A percentile compares a stretch with the other conserved stretches of the same genome.
Evolutionary conservation across 2,329 filamentous ascomycete species (phyloP).

Genomic region (Aspergillus hortae): DNA sequence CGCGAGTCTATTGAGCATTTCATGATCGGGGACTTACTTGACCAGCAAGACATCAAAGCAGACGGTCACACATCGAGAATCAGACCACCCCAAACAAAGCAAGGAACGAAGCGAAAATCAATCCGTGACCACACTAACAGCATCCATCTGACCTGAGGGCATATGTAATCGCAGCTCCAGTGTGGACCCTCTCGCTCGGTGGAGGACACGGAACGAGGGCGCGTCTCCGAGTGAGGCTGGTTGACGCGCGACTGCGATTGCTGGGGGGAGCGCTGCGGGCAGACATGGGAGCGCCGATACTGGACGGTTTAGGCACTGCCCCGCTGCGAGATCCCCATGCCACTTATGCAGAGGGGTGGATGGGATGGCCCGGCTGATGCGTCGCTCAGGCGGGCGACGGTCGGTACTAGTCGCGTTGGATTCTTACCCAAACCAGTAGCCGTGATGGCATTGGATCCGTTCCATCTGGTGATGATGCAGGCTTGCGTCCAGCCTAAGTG

Average conservation of each 20-base stretch:
- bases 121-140: not conserved
- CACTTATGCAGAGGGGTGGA: conserved; percentile 14
- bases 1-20: no score
- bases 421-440: conserved; percentile 15
- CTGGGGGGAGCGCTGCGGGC: conserved; percentile 12
- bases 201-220: conserved; percentile 19
- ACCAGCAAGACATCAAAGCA: no score
- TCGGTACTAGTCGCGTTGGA: no score
- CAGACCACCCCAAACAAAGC: not conserved
- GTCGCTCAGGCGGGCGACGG: not conserved
- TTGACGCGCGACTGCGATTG: conserved; percentile 14
- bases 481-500: conserved; percentile 5
- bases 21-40: no score
- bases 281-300: conserved; percentile 11
- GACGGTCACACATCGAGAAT: no score
- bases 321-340: conserved; percentile 9
- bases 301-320: not conserved
- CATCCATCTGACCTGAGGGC: not conserved
- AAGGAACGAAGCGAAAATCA: not conserved
- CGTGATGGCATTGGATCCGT: conserved; percentile 6
- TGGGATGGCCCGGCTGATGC: conserved; percentile 6
- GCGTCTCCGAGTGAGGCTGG: conserved; percentile 25
- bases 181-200: conserved; percentile 3
- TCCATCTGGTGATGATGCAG: conserved; percentile 8
- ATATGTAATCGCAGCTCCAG: not conserved